These are phyloP conservation scores for Nemania sp. DNA, from an alignment of 2,329 filamentous ascomycete species.

Conservation along the genomic window DNA sequence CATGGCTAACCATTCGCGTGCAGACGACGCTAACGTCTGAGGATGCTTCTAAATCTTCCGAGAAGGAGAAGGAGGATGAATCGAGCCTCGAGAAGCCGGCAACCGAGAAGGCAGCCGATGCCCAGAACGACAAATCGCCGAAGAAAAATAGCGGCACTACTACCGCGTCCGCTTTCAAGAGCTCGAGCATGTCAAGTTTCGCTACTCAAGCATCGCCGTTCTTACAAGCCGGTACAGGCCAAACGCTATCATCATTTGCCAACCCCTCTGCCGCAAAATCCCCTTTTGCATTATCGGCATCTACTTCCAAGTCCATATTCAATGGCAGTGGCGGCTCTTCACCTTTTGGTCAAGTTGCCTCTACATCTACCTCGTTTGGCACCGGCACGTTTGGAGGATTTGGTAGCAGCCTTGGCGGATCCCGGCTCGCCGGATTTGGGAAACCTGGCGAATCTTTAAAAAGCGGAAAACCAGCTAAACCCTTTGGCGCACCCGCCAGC, in stretches of 20 bases:
- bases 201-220: constrained; percentile 61
- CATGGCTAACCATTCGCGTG: constrained; percentile 5
- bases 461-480: constrained; percentile 65
- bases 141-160: constrained; percentile 42
- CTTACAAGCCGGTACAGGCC: constrained; percentile 32
- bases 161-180: constrained; percentile 66
- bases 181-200: constrained; percentile 59
- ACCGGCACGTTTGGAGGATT: constrained; percentile 53
- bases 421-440: constrained; percentile 70
- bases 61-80: constrained; percentile 17
- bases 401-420: constrained; percentile 43
- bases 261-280: constrained; percentile 47
- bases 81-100: constrained; percentile 6
- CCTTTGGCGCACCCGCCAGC: constrained; percentile 77
- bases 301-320: constrained; percentile 56
- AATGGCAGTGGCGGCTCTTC: constrained; percentile 40
- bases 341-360: constrained; percentile 37
- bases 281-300: constrained; percentile 42
- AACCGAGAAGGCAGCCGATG: constrained; percentile 17
- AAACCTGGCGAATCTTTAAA: constrained; percentile 58
- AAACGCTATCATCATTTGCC: constrained; percentile 48
- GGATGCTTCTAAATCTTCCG: constrained; percentile 5
- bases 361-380: constrained; percentile 36
- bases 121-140: constrained; percentile 7
- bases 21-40: constrained; percentile 24